A percentile compares a stretch with the other conserved stretches of the same genome.
phyloP scores from a whole-genome alignment of 1,139 yeast genomes.

The Williopsis jadinii region DNA sequence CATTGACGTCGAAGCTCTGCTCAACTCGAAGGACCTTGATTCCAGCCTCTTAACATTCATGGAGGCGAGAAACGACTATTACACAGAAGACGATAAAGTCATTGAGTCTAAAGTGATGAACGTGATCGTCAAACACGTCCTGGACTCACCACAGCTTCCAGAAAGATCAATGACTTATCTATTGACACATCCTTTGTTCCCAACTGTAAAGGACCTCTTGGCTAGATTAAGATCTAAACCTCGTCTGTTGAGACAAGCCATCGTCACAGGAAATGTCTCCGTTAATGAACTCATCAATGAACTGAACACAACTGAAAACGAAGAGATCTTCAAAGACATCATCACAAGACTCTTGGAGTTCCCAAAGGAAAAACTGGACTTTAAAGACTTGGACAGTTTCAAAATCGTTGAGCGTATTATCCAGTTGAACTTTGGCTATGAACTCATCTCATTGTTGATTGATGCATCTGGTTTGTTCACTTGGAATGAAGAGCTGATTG shows the following conservation, averaged over 20 bases:
- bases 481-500: constrained; percentile 46
- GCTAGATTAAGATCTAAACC: constrained; percentile 43
- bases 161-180: constrained; percentile 62
- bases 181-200: constrained; percentile 83
- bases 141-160: constrained; percentile 11
- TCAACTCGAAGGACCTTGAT: constrained; percentile 22
- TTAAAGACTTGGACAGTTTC: constrained; percentile 22
- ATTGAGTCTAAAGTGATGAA: constrained; percentile 56
- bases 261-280: constrained; percentile 65
- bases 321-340: constrained; percentile 62
- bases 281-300: constrained; percentile 57
- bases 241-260: constrained; percentile 70
- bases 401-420: constrained; percentile 36
- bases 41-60: constrained; percentile 24
- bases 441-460: constrained; percentile 51
- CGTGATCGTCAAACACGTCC: constrained; percentile 38
- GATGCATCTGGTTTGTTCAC: constrained; percentile 71
- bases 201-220: constrained; percentile 52
- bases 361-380: constrained; percentile 31
- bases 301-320: constrained; percentile 45
- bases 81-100: constrained; percentile 60
- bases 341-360: constrained; percentile 53
- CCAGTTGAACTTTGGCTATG: constrained; percentile 47
- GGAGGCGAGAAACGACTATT: constrained; percentile 35
- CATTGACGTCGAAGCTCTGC: constrained; percentile 23